These are phyloP conservation scores for Vigna reflexopilosa DNA, from an alignment of 306 rosid species.

Conservation along the genomic window DNA sequence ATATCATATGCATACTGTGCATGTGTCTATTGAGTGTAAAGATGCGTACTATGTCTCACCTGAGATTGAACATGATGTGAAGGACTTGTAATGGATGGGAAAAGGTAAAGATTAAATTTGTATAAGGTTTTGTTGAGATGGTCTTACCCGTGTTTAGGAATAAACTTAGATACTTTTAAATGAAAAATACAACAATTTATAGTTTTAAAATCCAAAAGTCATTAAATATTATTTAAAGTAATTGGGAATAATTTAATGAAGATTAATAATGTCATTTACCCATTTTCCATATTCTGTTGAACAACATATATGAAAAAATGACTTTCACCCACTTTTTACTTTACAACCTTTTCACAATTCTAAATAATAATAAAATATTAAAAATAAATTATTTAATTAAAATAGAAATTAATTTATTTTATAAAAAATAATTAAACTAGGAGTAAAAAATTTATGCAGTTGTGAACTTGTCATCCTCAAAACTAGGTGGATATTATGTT, in stretches of 20 bases:
- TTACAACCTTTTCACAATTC: no score
- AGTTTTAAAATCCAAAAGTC: not conserved
- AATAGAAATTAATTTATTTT: no score
- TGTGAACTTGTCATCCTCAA: no score
- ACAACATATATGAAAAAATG: not conserved
- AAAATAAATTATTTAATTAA: no score
- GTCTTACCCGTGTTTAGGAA: not conserved
- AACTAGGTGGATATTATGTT: not conserved
- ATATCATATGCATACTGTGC: conserved; percentile 5
- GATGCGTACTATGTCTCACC: not conserved
- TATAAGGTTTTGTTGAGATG: not conserved
- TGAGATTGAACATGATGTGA: not conserved
- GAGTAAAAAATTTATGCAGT: no score
- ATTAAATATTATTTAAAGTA: not conserved
- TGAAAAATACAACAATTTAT: not conserved
- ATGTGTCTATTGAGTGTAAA: no score
- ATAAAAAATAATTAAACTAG: no score
- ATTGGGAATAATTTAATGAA: not conserved
- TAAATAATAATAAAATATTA: no score
- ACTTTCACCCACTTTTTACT: no score
- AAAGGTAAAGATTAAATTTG: not conserved
- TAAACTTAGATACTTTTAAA: not conserved
- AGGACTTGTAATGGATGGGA: not conserved
- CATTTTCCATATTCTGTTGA: not conserved
- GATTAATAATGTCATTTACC: not conserved